A percentile compares a stretch with the other conserved stretches of the same genome.
Conservation (phyloP, 2,329 filamentous ascomycete genomes). For the Colletotrichum graminicola region DNA sequence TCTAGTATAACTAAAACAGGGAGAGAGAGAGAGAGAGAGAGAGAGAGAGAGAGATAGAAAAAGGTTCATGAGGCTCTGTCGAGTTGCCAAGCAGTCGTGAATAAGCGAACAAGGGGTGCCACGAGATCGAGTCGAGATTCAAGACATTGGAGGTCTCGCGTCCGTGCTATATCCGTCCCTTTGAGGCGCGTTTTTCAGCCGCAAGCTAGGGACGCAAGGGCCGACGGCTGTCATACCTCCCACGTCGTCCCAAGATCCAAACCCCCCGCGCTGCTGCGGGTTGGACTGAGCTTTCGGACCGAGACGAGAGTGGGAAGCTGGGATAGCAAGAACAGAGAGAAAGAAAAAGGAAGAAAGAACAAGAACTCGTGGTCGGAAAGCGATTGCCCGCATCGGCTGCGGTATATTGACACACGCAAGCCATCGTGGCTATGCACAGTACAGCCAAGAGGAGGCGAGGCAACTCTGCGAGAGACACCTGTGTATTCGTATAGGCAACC, state of each 20-base stretch:
- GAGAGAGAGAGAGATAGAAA: not conserved
- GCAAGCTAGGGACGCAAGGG: slow-evolving; percentile 28
- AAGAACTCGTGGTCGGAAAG: not conserved
- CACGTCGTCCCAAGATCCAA: slow-evolving; percentile 20
- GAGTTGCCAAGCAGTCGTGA: not conserved
- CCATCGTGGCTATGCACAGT: slow-evolving; percentile 35
- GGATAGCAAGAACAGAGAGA: not conserved
- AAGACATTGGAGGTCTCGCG: slow-evolving; percentile 11
- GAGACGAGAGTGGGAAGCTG: slow-evolving; percentile 7
- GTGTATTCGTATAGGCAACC: not conserved
- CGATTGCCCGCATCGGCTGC: not conserved
- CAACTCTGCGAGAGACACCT: not conserved
- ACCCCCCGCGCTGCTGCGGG: not conserved
- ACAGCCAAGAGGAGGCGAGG: slow-evolving; percentile 32
- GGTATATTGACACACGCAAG: slow-evolving; percentile 36
- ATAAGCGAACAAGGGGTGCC: not conserved
- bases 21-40: not conserved
- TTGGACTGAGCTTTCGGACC: not conserved
- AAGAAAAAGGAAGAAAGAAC: no score
- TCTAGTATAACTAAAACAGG: no score
- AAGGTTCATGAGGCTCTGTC: not conserved
- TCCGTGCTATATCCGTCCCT: slow-evolving; percentile 24
- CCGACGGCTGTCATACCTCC: slow-evolving; percentile 23
- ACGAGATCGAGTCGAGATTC: not conserved
- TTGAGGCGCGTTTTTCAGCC: slow-evolving; percentile 27